Evolutionary conservation across 345 rosid genomes (phyloP).

Genomic region (Schrenkiella parvula): DNA sequence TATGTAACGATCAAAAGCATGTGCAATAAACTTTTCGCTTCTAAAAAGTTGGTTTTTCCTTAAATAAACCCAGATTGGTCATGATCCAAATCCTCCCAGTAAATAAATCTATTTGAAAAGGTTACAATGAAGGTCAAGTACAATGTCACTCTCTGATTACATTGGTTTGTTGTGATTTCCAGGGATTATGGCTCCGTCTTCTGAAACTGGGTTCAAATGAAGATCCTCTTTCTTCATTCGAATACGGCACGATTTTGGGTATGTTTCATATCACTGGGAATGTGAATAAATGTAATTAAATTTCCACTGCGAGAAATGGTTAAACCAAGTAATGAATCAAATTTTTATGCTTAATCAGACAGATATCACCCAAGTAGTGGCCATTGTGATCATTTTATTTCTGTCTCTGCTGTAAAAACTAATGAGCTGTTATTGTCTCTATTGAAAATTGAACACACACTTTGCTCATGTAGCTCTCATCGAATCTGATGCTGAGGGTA

Average conservation of each 20-base stretch:
- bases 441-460: constrained; percentile 21
- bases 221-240: constrained; percentile 99
- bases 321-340: constrained; percentile 1
- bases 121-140: neutral
- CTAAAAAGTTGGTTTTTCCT: neutral
- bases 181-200: constrained; percentile 98
- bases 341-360: constrained; percentile 3
- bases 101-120: neutral
- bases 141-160: constrained; percentile 10
- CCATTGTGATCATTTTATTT: neutral
- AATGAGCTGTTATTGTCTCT: constrained; percentile 14
- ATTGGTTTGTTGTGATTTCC: constrained; percentile 23
- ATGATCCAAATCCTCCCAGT: constrained; percentile 1
- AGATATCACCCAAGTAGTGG: neutral
- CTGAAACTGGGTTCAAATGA: constrained; percentile 81
- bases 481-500: constrained; percentile 99
- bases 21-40: neutral
- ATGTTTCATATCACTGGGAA: constrained; percentile 31
- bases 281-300: constrained; percentile 1
- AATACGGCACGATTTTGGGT: constrained; percentile 96
- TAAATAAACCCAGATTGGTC: neutral
- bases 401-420: constrained; percentile 8
- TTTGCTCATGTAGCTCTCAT: constrained; percentile 72
- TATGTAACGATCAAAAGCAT: neutral
- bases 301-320: neutral